These are phyloP conservation scores for Globisporangium takayamanum DNA, from an alignment of 352 stramenopile species.

Conservation along the genomic window DNA sequence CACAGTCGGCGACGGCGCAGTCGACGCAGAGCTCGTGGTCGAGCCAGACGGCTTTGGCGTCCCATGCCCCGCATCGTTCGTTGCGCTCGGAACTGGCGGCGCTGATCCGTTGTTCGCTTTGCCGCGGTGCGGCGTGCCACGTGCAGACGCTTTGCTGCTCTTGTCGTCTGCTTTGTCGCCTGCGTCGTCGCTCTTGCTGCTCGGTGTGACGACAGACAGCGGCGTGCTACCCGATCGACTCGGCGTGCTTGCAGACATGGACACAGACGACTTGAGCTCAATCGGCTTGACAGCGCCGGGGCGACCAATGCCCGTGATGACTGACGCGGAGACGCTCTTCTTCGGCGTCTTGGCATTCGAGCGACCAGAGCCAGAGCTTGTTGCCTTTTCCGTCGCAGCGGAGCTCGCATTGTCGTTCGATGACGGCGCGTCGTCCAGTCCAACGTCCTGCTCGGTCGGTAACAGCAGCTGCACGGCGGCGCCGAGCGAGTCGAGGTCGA, in stretches of 20 bases:
- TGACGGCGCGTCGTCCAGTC: constrained; percentile 41
- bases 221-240: constrained; percentile 20
- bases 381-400: background rate
- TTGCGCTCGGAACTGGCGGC: constrained; percentile 12
- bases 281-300: constrained; percentile 68
- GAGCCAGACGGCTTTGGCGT: constrained; percentile 8
- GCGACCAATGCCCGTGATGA: constrained; percentile 70
- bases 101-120: constrained; percentile 27
- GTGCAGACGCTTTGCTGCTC: constrained; percentile 24
- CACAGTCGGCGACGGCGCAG: constrained; percentile 28
- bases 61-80: constrained; percentile 3
- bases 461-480: constrained; percentile 65
- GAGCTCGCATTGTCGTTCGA: constrained; percentile 14
- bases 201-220: constrained; percentile 24
- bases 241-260: constrained; percentile 28
- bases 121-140: constrained; percentile 44
- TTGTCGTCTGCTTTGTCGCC: constrained; percentile 41
- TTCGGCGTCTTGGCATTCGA: constrained; percentile 52
- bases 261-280: constrained; percentile 71
- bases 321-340: constrained; percentile 46
- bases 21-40: constrained; percentile 17
- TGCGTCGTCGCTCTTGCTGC: constrained; percentile 45
- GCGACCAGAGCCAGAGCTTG: constrained; percentile 14
- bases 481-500: constrained; percentile 91
- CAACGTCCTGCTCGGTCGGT: constrained; percentile 65